Evolutionary conservation across 2,329 filamentous ascomycete genomes (phyloP).

Genomic region (Penicillium thymicola): DNA sequence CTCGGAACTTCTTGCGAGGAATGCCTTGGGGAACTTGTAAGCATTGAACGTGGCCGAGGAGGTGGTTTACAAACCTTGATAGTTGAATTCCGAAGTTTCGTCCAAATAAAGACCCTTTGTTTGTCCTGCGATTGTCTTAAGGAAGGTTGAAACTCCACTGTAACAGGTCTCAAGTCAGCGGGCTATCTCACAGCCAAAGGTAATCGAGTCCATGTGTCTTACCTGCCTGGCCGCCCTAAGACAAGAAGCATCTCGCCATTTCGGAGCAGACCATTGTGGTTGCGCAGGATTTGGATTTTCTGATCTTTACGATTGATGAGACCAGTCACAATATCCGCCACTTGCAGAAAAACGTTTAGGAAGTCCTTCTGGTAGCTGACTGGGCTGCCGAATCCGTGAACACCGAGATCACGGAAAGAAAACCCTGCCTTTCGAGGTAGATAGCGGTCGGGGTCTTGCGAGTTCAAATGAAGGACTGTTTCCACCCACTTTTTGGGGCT

Average conservation of each 20-base stretch:
- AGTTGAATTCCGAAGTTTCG: neutral
- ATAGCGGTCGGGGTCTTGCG: neutral
- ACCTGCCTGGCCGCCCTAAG: neutral
- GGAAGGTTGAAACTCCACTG: neutral
- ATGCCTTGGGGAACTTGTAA: neutral
- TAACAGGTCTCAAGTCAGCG: neutral
- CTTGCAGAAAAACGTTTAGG: neutral
- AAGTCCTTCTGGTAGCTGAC: neutral
- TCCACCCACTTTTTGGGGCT: neutral
- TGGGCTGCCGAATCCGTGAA: neutral
- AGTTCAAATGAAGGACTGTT: neutral
- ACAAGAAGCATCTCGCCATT: neutral
- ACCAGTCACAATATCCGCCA: neutral
- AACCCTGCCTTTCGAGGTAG: neutral
- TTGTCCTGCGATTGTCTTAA: neutral
- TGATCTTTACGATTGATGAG: neutral
- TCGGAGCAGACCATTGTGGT: neutral
- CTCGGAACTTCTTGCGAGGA: slow-evolving; percentile 45
- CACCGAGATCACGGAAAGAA: neutral
- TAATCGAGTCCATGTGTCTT: neutral
- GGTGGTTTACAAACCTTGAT: neutral
- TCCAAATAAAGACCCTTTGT: neutral
- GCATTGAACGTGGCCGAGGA: neutral
- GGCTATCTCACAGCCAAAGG: neutral
- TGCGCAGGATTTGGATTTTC: neutral